Evolutionary conservation across 176 grass and related monocot genomes (phyloP), one percentile per base, ranked within the genome.

Genomic region (Carex cristatella): DNA sequence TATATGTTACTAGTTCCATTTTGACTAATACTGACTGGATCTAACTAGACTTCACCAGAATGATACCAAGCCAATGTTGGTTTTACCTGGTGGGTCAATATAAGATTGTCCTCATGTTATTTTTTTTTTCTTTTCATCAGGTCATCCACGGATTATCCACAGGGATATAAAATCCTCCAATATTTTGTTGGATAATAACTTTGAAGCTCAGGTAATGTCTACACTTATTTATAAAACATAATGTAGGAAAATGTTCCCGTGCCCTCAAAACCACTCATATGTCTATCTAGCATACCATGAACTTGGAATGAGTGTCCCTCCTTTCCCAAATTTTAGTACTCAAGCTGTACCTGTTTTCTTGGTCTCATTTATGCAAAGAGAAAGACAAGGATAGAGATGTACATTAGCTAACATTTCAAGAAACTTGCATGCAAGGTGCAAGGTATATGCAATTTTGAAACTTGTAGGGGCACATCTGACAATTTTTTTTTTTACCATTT

Each of bases 161-260:
- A 90, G 97, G 85, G 97, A 99, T 88, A 99, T 99, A 91, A 99
- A 99, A 77, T 99, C 97, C 51, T 99, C 97, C 69, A 99, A 99
- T 88, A 99, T 99, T 96, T 89, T 99, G 28, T 84, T 99, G 87
- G 91, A 99, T 85, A 89, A 94, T 88, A 94, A 94, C 84, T 99
- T 92, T 1, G 97, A 99, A 89, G 93, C 97, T 90, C 90, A 96
- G 97, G 97, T 96, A 83, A 65, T 35, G 30, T 46, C 37, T n/a
- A 67, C 81, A 57, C 31, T 83, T 4, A 82, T 64, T 67, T 65
- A 83, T 89, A 71, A 79, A 58, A 84, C 19, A 58, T 49, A 69
- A n/a, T 79, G 75, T 14, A 14, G 80, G 68, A 84, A 37, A 6
- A 70, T 23, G 49, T 70, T 44, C 31, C 67, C 16, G 7, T 73